These are phyloP conservation scores for Carex arenaria DNA, from an alignment of 202 grass and related monocot genomes.

Conservation along the genomic window DNA sequence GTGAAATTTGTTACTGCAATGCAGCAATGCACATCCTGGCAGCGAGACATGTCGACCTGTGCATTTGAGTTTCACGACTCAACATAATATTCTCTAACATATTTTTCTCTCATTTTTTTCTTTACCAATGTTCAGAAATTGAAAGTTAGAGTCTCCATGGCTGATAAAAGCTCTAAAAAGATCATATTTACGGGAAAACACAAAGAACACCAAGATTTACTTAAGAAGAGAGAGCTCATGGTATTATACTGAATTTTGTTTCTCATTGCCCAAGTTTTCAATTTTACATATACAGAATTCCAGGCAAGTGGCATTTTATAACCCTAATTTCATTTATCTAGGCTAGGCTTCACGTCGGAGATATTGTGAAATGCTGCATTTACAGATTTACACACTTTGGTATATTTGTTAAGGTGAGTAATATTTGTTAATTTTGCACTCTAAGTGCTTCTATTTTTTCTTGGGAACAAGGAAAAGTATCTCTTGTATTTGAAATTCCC, in stretches of 20 bases:
- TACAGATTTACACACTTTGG: constrained; percentile 85
- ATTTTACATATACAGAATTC: constrained; percentile 5
- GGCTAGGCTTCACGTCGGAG: constrained; percentile 84
- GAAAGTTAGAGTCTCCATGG: constrained; percentile 61
- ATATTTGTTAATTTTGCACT: background rate
- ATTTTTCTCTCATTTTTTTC: background rate
- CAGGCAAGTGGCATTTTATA: background rate
- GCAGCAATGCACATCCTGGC: background rate
- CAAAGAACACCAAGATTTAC: constrained; percentile 68
- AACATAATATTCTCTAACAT: background rate
- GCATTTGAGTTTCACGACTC: background rate
- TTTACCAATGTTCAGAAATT: constrained; percentile 50
- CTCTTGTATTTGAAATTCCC: background rate
- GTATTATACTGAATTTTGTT: constrained; percentile 36
- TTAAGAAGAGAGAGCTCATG: constrained; percentile 95
- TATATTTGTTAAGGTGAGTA: constrained; percentile 87
- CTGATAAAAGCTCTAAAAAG: constrained; percentile 67
- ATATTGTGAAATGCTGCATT: constrained; percentile 69
- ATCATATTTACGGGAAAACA: constrained; percentile 75
- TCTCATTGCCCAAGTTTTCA: constrained; percentile 3
- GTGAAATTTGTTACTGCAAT: background rate
- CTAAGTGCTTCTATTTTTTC: background rate
- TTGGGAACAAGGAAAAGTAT: background rate
- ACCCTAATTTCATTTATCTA: constrained; percentile 35
- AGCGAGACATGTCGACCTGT: background rate